phyloP scores from a whole-genome alignment of 257 asterid species.

The Capsicum baccatum region DNA sequence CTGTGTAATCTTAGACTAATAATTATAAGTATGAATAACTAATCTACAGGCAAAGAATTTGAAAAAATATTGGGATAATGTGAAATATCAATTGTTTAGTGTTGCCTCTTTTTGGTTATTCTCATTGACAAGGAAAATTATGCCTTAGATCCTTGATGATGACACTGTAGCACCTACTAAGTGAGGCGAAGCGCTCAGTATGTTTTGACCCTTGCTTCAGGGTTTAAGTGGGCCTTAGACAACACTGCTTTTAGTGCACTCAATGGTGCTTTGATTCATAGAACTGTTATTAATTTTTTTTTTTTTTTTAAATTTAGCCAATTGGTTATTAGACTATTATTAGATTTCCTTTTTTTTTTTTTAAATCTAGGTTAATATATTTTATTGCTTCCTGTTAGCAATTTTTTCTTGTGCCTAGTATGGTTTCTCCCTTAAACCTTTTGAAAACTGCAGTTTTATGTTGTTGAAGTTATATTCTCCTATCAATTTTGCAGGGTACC shows the following conservation, averaged over 20 bases:
- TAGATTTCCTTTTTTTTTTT: background rate
- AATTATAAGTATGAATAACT: background rate
- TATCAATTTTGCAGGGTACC: conserved; percentile 77
- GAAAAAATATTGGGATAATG: background rate
- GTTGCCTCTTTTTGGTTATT: background rate
- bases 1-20: background rate
- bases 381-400: conserved; percentile 20
- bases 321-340: background rate
- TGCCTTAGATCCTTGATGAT: background rate
- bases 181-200: background rate
- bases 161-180: background rate
- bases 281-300: background rate
- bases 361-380: background rate
- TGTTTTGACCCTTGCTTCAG: background rate
- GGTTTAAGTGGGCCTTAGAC: background rate
- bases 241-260: background rate
- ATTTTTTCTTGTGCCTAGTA: background rate
- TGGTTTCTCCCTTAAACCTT: background rate
- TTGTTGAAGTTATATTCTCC: background rate
- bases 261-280: conserved; percentile 19
- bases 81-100: background rate
- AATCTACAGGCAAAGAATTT: background rate
- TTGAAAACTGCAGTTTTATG: background rate
- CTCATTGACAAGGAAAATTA: background rate
- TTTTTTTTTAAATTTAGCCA: background rate